A percentile compares a stretch with the other conserved stretches of the same genome.
phyloP scores from a whole-genome alignment of 208 protist genomes.

The Trypanosoma lewisi region DNA sequence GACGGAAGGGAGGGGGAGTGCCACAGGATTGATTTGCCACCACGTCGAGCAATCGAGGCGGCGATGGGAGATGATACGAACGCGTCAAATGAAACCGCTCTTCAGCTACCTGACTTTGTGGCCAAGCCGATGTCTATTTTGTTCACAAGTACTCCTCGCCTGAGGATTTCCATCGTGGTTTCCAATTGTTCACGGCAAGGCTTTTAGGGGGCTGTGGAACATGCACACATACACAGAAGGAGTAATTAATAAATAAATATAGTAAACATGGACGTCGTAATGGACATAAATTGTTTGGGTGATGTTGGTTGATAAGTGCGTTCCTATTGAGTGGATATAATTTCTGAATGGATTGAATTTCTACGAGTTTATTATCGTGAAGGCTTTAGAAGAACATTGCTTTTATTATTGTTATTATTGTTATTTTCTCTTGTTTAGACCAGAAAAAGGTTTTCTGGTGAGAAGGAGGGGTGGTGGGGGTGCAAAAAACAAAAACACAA shows the following conservation, averaged over 20 bases:
- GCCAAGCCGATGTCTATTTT: conserved; percentile 7
- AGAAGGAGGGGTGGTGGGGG: not conserved
- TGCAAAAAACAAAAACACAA: too few species aligned
- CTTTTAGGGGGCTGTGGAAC: conserved; percentile 15
- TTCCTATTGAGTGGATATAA: too few species aligned
- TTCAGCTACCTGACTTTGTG: conserved; percentile 32
- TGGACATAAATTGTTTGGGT: too few species aligned
- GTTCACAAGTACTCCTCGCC: conserved; percentile 17
- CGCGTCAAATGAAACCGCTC: conserved; percentile 1
- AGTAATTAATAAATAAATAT: not conserved
- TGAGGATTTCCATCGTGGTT: conserved; percentile 7
- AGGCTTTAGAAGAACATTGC: too few species aligned
- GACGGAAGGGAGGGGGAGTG: not conserved
- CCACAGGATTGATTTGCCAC: conserved; percentile 16
- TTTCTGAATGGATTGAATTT: too few species aligned
- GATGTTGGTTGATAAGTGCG: not conserved
- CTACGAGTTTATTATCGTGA: too few species aligned
- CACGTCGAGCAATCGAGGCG: conserved; percentile 4
- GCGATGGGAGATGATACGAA: conserved; percentile 4
- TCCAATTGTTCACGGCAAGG: conserved; percentile 8
- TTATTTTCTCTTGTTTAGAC: too few species aligned
- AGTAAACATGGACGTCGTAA: too few species aligned
- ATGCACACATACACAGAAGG: too few species aligned
- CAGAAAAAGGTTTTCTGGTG: not conserved
- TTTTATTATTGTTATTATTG: too few species aligned